A percentile compares a stretch with the other conserved stretches of the same genome.
Evolutionary conservation across 164 flowering plant species (phyloP).

Genomic region (Cinnamomum micranthum): DNA sequence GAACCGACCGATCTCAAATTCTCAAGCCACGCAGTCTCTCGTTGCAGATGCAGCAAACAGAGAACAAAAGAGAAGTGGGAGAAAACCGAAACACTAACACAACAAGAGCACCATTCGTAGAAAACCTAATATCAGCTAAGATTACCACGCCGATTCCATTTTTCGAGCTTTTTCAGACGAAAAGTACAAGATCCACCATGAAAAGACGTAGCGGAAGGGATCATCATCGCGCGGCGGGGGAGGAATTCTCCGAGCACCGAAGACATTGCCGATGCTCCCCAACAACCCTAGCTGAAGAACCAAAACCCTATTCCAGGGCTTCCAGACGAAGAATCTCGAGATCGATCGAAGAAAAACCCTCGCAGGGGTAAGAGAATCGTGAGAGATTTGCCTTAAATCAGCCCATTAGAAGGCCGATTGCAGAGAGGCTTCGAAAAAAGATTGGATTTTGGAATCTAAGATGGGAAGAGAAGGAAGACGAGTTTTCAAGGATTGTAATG

Average conservation of each 20-base stretch:
- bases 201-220: conserved; percentile 33
- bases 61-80: background rate
- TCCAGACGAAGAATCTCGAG: background rate
- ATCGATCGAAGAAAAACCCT: too few species aligned
- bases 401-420: background rate
- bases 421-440: background rate
- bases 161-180: conserved; percentile 79
- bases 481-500: background rate
- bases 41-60: background rate
- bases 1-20: too few species aligned
- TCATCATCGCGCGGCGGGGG: conserved; percentile 17
- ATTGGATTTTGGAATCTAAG: background rate
- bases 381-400: background rate
- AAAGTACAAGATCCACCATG: conserved; percentile 52
- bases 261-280: conserved; percentile 66
- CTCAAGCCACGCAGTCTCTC: background rate
- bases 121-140: conserved; percentile 51
- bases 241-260: conserved; percentile 41
- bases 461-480: background rate
- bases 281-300: conserved; percentile 23
- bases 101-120: conserved; percentile 1
- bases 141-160: conserved; percentile 90
- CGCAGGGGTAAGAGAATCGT: background rate
- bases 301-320: conserved; percentile 5
- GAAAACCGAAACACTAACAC: conserved; percentile 5